These are phyloP conservation scores for Aspergillus ellipticus DNA, from an alignment of 495 filamentous ascomycete species.

Conservation along the genomic window DNA sequence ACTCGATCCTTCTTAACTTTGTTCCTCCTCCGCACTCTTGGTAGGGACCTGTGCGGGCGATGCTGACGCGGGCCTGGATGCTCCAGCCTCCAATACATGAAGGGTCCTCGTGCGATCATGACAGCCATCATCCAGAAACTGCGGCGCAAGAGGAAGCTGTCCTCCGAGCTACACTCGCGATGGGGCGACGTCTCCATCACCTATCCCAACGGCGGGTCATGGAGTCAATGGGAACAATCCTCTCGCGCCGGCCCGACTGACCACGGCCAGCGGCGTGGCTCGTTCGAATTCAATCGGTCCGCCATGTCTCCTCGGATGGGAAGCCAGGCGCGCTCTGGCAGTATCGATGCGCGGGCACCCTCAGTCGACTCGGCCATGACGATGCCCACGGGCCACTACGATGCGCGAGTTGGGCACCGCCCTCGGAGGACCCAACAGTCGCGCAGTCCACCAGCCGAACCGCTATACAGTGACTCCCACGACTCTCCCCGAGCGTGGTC, in stretches of 20 bases:
- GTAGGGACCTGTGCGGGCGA: conserved; percentile 3
- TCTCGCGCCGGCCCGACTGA: conserved; percentile 8
- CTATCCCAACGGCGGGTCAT: conserved; percentile 41
- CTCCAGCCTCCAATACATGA: conserved; percentile 22
- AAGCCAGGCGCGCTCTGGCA: neutral
- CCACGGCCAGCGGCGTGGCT: conserved; percentile 10
- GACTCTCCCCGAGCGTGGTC: conserved; percentile 11
- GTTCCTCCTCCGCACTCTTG: neutral
- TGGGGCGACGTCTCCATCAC: conserved; percentile 44
- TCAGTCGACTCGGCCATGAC: conserved; percentile 12
- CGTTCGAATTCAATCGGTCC: conserved; percentile 8
- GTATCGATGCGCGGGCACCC: conserved; percentile 2
- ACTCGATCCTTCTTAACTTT: neutral
- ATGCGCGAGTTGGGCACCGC: conserved; percentile 29
- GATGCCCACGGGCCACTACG: conserved; percentile 40
- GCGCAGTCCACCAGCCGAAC: neutral
- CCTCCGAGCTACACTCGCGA: conserved; percentile 39
- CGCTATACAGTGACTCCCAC: neutral
- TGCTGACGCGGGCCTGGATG: conserved; percentile 13
- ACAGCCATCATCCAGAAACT: conserved; percentile 34
- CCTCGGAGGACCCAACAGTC: conserved; percentile 6
- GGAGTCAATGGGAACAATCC: conserved; percentile 36
- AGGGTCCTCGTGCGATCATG: conserved; percentile 28
- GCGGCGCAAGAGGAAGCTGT: conserved; percentile 37
- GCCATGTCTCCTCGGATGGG: conserved; percentile 8